Conservation (phyloP, 2,329 filamentous ascomycete species). For the Aspergillus tanneri region DNA sequence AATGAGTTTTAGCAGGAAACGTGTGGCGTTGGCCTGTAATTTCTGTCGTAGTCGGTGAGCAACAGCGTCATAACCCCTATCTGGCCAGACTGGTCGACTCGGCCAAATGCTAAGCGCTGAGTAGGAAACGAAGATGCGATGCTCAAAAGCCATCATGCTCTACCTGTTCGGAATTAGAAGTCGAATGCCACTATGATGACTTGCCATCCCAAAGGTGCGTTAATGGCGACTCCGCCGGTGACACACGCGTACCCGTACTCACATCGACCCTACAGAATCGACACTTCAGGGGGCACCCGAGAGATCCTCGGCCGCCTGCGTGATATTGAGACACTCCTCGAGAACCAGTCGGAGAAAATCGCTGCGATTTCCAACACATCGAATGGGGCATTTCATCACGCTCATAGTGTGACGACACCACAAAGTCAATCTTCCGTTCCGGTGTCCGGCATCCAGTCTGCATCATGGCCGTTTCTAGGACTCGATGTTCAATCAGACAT, state of each 20-base stretch:
- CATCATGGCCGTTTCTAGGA: neutral
- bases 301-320: slow-evolving; percentile 1
- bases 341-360: neutral
- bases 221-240: neutral
- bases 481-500: neutral
- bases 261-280: neutral
- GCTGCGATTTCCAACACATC: neutral
- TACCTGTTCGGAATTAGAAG: neutral
- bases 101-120: neutral
- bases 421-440: neutral
- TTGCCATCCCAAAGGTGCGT: slow-evolving; percentile 1
- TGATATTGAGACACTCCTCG: neutral
- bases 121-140: slow-evolving; percentile 1
- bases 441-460: neutral
- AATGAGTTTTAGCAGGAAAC: slow-evolving; percentile 2
- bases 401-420: neutral
- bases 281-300: neutral
- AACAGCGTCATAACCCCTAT: neutral
- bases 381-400: neutral
- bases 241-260: neutral
- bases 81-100: neutral
- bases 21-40: slow-evolving; percentile 2
- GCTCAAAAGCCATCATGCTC: slow-evolving; percentile 1
- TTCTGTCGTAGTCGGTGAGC: slow-evolving; percentile 3
- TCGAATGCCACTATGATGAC: slow-evolving; percentile 3